These are phyloP conservation scores for Sutorius australiensis DNA, from an alignment of 768 basidiomycete species.

Conservation along the genomic window DNA sequence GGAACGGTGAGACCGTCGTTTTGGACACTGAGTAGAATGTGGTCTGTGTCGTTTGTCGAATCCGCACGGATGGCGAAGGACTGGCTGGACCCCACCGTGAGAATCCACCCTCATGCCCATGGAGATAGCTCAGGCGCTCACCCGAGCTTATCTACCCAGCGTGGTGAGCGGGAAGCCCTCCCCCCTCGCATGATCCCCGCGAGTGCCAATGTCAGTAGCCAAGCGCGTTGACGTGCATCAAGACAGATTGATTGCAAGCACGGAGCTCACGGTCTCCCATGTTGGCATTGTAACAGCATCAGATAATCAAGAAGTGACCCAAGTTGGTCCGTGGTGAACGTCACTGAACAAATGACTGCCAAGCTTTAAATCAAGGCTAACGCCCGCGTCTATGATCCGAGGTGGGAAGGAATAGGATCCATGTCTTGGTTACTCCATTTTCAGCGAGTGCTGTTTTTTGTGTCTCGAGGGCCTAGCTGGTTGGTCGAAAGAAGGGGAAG, in stretches of 20 bases:
- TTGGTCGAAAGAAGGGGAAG: conserved; percentile 12
- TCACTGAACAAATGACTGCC: neutral
- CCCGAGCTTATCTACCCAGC: too few relatives aligned
- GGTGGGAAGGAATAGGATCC: conserved; percentile 63
- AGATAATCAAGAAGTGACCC: neutral
- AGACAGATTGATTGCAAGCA: neutral
- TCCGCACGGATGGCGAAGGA: too few relatives aligned
- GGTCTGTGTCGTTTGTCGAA: too few relatives aligned
- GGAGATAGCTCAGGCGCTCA: too few relatives aligned
- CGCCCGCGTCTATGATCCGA: conserved; percentile 57
- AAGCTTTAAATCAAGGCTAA: neutral
- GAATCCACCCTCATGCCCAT: too few relatives aligned
- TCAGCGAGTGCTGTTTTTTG: conserved; percentile 49
- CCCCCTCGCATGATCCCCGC: too few relatives aligned
- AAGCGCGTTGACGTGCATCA: neutral
- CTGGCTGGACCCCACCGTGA: too few relatives aligned
- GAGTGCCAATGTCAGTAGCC: too few relatives aligned
- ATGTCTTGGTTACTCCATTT: conserved; percentile 70
- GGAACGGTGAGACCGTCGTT: too few relatives aligned
- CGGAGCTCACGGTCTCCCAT: neutral
- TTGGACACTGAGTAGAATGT: too few relatives aligned
- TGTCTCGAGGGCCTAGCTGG: conserved; percentile 49
- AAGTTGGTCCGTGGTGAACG: neutral
- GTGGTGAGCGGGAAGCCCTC: too few relatives aligned
- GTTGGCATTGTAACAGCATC: neutral